These are phyloP conservation scores for Jamesozyma spencerorum DNA, from an alignment of 805 yeast species.

Conservation along the genomic window DNA sequence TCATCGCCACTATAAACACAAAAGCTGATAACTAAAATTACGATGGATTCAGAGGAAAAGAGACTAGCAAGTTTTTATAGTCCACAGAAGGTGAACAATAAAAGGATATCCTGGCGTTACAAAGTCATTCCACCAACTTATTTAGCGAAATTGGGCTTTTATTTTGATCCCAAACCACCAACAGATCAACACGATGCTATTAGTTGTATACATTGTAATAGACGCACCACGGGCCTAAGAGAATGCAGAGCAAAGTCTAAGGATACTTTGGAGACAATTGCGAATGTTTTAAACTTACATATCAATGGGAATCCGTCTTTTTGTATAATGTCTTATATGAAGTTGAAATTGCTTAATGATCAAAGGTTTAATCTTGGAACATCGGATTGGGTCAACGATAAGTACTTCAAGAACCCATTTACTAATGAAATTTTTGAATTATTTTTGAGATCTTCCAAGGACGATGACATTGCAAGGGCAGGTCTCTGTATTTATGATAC, in stretches of 20 bases:
- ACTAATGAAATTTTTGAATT: background rate
- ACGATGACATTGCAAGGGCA: slow-evolving; percentile 36
- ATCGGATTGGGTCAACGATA: slow-evolving; percentile 18
- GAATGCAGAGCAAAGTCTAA: slow-evolving; percentile 22
- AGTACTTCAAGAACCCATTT: slow-evolving; percentile 15
- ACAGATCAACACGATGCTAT: slow-evolving; percentile 13
- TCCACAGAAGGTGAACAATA: slow-evolving; percentile 5
- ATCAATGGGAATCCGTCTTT: slow-evolving; percentile 5
- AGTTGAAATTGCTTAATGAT: slow-evolving; percentile 20
- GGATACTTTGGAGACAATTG: slow-evolving; percentile 17
- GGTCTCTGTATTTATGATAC: slow-evolving; percentile 48
- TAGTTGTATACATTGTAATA: slow-evolving; percentile 19
- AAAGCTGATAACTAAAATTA: background rate
- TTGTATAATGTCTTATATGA: slow-evolving; percentile 15
- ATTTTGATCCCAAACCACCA: slow-evolving; percentile 16
- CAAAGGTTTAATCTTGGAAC: slow-evolving; percentile 8
- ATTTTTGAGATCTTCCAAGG: background rate
- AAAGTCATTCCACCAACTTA: slow-evolving; percentile 23
- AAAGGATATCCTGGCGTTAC: slow-evolving; percentile 25
- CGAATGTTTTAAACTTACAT: slow-evolving; percentile 20
- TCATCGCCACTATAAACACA: background rate
- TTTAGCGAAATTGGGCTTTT: slow-evolving; percentile 24
- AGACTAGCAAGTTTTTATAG: slow-evolving; percentile 1
- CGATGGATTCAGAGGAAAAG: background rate
- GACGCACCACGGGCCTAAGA: slow-evolving; percentile 13